Conservation (phyloP, 129 eudicot species). For the Flaveria robusta region DNA sequence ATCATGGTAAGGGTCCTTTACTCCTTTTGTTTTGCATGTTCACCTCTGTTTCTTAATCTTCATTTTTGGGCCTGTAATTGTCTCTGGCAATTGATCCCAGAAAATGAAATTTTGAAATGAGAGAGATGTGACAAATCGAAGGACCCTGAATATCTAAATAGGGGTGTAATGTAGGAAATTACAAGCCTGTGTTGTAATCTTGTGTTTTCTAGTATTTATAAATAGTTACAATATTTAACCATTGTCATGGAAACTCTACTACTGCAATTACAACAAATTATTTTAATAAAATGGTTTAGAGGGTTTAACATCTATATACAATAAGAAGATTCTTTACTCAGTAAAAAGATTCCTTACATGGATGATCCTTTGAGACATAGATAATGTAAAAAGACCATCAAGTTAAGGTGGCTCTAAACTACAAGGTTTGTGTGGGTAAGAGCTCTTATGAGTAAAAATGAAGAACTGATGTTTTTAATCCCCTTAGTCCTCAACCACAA, state of each 20-base stretch:
- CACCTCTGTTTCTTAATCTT: neutral
- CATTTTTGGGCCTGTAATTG: conserved; percentile 17
- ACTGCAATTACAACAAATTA: neutral
- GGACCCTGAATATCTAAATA: conserved; percentile 16
- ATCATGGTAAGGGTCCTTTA: conserved; percentile 20
- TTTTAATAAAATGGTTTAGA: neutral
- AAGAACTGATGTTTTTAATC: no score
- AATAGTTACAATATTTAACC: neutral
- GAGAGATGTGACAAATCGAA: conserved; percentile 15
- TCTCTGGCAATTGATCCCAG: conserved; percentile 4
- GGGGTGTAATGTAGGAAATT: conserved; percentile 23
- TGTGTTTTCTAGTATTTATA: neutral
- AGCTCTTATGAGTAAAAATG: no score
- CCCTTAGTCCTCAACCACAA: no score
- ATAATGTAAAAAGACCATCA: no score
- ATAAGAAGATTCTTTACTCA: no score
- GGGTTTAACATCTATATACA: neutral
- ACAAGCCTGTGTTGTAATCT: conserved; percentile 24
- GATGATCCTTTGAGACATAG: no score
- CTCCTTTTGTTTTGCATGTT: conserved; percentile 21
- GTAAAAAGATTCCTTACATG: no score
- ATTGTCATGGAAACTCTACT: neutral
- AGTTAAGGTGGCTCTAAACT: no score
- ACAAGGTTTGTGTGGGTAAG: no score
- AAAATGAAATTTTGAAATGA: conserved; percentile 13